Percentiles rank a stretch among this genome's conserved stretches.
Evolutionary conservation across 2,329 filamentous ascomycete genomes (phyloP).

Genomic region (Trichoderma citrinoviride): DNA sequence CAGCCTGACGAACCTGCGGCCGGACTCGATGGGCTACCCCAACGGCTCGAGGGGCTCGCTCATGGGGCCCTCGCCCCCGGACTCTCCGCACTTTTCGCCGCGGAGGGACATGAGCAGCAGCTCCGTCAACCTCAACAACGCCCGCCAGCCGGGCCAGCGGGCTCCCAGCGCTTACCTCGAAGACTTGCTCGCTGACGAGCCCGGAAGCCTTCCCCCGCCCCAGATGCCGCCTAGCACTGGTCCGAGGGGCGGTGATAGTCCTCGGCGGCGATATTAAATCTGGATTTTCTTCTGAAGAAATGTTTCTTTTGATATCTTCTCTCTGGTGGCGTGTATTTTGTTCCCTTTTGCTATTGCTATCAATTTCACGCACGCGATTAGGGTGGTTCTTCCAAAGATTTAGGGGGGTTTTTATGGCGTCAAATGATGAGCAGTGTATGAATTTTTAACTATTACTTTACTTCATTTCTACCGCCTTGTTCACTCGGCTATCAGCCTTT

Average conservation of each 20-base stretch:
- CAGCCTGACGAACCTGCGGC: slow-evolving; percentile 59
- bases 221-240: slow-evolving; percentile 34
- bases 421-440: slow-evolving; percentile 7
- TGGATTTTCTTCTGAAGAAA: not conserved
- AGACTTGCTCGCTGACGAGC: slow-evolving; percentile 79
- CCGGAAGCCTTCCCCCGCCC: slow-evolving; percentile 48
- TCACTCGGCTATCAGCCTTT: too few species aligned
- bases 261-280: slow-evolving; percentile 31
- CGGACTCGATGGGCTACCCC: slow-evolving; percentile 53
- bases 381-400: not conserved
- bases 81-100: slow-evolving; percentile 57
- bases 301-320: not conserved
- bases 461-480: not conserved
- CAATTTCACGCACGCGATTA: not conserved
- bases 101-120: slow-evolving; percentile 59
- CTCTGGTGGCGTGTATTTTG: not conserved
- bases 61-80: slow-evolving; percentile 56
- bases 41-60: slow-evolving; percentile 42
- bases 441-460: not conserved
- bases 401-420: slow-evolving; percentile 4
- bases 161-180: slow-evolving; percentile 89
- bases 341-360: not conserved
- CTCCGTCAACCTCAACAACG: slow-evolving; percentile 61
- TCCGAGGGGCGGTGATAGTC: slow-evolving; percentile 24
- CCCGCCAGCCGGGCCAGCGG: slow-evolving; percentile 60